These are phyloP conservation scores for Beta corolliflora DNA, from an alignment of 179 eudicot genomes.

Conservation along the genomic window DNA sequence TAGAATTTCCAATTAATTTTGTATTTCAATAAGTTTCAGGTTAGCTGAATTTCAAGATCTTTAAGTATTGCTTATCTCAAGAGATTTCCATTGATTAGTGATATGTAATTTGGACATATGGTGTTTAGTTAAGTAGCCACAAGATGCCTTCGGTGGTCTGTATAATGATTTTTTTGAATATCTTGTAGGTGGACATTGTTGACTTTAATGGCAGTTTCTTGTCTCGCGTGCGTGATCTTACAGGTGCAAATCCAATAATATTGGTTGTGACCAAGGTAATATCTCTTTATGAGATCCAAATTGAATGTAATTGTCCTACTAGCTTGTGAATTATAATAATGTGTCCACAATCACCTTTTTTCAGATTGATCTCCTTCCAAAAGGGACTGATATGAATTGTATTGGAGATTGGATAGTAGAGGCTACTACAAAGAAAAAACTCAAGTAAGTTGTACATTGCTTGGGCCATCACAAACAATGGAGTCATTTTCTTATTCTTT, in stretches of 20 bases:
- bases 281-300: neutral
- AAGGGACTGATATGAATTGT: slow-evolving; percentile 88
- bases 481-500: neutral
- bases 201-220: slow-evolving; percentile 97
- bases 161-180: slow-evolving; percentile 11
- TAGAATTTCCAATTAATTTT: neutral
- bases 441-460: slow-evolving; percentile 63
- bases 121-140: slow-evolving; percentile 1
- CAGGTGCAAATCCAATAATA: slow-evolving; percentile 96
- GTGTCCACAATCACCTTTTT: slow-evolving; percentile 8
- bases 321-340: slow-evolving; percentile 17
- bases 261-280: slow-evolving; percentile 89
- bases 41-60: neutral
- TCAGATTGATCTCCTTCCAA: slow-evolving; percentile 98
- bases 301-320: neutral
- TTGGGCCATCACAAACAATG: neutral
- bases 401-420: slow-evolving; percentile 98
- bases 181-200: slow-evolving; percentile 81
- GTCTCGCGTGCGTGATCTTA: slow-evolving; percentile 88
- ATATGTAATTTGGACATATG: neutral
- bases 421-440: slow-evolving; percentile 79
- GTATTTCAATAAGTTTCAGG: neutral
- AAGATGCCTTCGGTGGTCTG: slow-evolving; percentile 8
- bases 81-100: too few species aligned
- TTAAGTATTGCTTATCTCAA: neutral